Conservation (phyloP, 1,284 basidiomycete species). For the Trametes polyzona region DNA sequence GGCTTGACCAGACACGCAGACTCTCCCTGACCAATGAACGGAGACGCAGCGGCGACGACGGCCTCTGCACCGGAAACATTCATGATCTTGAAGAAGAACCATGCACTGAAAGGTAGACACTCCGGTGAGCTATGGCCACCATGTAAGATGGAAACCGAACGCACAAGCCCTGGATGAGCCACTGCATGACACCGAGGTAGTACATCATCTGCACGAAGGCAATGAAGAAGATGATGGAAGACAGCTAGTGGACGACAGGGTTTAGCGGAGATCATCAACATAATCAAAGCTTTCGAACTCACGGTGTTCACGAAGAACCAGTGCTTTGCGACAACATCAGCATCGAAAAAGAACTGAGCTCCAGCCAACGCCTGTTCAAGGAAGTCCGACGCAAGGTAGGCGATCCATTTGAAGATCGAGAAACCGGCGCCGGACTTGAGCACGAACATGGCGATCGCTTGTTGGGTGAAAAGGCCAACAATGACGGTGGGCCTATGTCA, state of each 20-base stretch:
- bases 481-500: constrained; percentile 76
- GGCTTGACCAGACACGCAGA: constrained; percentile 85
- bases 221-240: constrained; percentile 85
- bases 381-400: constrained; percentile 75
- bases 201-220: constrained; percentile 89
- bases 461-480: constrained; percentile 84
- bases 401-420: constrained; percentile 81
- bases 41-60: constrained; percentile 88
- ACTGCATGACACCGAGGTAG: constrained; percentile 88
- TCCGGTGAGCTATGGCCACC: neutral
- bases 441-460: constrained; percentile 84
- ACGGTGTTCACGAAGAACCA: constrained; percentile 86
- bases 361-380: constrained; percentile 65
- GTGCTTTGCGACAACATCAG: constrained; percentile 58
- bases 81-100: constrained; percentile 92
- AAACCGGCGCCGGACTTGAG: constrained; percentile 82
- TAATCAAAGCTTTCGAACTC: constrained; percentile 28
- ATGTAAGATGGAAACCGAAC: constrained; percentile 27
- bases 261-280: neutral
- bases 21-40: constrained; percentile 91
- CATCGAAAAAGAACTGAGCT: constrained; percentile 80
- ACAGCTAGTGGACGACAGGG: constrained; percentile 49
- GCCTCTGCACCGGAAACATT: constrained; percentile 90
- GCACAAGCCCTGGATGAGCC: constrained; percentile 81
- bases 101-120: constrained; percentile 56